These are phyloP conservation scores for Trypanosoma platydactyli DNA, from an alignment of 208 protist species.

Conservation along the genomic window DNA sequence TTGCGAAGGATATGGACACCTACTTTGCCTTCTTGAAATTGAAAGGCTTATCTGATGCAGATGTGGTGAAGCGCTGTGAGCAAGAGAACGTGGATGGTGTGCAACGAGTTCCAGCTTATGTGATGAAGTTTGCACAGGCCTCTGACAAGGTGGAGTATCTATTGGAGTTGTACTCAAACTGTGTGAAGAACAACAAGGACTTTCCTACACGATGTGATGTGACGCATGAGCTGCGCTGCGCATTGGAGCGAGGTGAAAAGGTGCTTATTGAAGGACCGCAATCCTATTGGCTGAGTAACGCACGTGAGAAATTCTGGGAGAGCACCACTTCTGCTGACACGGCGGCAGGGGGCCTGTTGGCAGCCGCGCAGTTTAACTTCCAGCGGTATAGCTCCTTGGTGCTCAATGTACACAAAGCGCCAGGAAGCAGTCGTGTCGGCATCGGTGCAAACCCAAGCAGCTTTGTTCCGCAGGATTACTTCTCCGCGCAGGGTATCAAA, in stretches of 20 bases:
- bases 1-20: constrained; percentile 86
- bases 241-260: constrained; percentile 78
- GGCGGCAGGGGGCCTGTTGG: constrained; percentile 77
- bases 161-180: constrained; percentile 69
- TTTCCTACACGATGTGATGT: constrained; percentile 88
- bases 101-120: constrained; percentile 73
- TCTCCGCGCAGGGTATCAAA: constrained; percentile 75
- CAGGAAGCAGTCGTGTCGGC: constrained; percentile 88
- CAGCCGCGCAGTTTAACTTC: constrained; percentile 86
- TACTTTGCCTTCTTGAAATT: constrained; percentile 81
- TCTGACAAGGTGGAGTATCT: constrained; percentile 85
- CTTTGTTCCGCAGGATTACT: constrained; percentile 91
- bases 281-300: constrained; percentile 93
- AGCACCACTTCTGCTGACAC: constrained; percentile 91
- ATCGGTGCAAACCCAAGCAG: constrained; percentile 88
- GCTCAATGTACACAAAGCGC: constrained; percentile 93
- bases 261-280: constrained; percentile 90
- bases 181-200: constrained; percentile 68
- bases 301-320: constrained; percentile 91
- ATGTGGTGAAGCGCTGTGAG: constrained; percentile 72
- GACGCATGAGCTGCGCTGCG: constrained; percentile 69
- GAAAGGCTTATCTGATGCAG: constrained; percentile 69
- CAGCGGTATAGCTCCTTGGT: constrained; percentile 69
- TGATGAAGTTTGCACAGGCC: constrained; percentile 78
- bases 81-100: constrained; percentile 88